These are phyloP conservation scores for Triticum monococcum DNA, from an alignment of 176 grass and related monocot genomes.

Conservation along the genomic window DNA sequence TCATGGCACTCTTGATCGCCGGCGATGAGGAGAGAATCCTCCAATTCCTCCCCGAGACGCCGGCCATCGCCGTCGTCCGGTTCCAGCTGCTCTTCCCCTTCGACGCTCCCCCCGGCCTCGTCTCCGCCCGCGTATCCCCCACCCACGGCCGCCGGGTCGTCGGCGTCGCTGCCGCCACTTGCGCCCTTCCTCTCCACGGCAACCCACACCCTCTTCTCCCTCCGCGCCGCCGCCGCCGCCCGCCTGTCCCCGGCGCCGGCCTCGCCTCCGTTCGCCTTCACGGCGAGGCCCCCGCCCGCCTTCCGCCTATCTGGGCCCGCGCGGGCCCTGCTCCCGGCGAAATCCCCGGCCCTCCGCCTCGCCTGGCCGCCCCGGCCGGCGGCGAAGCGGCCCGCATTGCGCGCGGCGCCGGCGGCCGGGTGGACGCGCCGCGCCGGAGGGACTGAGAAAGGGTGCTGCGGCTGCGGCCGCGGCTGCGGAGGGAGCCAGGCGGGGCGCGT, in stretches of 20 bases:
- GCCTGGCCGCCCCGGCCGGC: neutral
- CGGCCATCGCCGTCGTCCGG: neutral
- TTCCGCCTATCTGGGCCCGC: neutral
- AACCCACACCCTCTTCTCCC: conserved; percentile 39
- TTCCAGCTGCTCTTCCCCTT: conserved; percentile 8
- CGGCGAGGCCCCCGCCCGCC: neutral
- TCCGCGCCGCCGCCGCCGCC: neutral
- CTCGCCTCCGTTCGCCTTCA: neutral
- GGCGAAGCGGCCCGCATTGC: conserved; percentile 7
- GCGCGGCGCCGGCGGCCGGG: neutral
- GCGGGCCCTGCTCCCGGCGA: neutral
- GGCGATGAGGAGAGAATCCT: neutral
- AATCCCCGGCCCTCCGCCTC: neutral
- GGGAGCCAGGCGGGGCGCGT: conserved; percentile 32
- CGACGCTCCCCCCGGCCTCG: conserved; percentile 23
- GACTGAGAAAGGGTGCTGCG: neutral
- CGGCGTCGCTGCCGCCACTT: neutral
- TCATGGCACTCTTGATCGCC: neutral
- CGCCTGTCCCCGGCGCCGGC: neutral
- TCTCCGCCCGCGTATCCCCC: conserved; percentile 25
- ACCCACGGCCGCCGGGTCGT: neutral
- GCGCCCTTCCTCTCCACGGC: conserved; percentile 27
- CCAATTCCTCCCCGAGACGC: neutral
- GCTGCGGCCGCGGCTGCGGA: neutral
- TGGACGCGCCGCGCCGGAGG: neutral